Percentiles rank a stretch among this genome's conserved stretches.
Conservation (phyloP, 345 rosid species). For the Citrus mangshanensis region DNA sequence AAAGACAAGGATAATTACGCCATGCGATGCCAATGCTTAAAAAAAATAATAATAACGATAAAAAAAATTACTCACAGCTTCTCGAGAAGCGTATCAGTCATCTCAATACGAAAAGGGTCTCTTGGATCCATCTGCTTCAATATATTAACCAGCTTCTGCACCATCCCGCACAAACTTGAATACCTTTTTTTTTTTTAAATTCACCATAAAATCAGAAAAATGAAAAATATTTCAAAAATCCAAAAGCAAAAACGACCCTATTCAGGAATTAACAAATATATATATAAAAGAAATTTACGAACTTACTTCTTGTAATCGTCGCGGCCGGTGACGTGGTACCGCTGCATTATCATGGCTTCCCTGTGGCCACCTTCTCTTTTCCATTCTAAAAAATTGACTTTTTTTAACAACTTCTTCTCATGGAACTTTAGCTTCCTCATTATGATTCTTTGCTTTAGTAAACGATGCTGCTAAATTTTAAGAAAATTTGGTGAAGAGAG, state of each 20-base stretch:
- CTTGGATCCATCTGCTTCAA: conserved; percentile 82
- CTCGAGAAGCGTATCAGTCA: conserved; percentile 80
- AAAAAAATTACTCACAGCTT: conserved; percentile 58
- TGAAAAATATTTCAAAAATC: neutral
- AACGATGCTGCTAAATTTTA: neutral
- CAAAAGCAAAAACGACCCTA: neutral
- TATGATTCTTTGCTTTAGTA: neutral
- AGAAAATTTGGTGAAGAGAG: too few species aligned
- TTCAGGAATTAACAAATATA: neutral
- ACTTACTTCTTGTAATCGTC: conserved; percentile 91
- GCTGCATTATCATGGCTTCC: conserved; percentile 56
- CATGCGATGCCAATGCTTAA: too few species aligned
- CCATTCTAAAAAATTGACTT: conserved; percentile 74
- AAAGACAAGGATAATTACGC: too few species aligned
- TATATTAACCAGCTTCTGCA: conserved; percentile 72
- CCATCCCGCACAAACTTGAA: conserved; percentile 74
- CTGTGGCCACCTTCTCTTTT: conserved; percentile 79
- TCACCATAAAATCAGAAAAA: neutral
- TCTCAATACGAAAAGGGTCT: conserved; percentile 80
- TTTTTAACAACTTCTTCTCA: conserved; percentile 75
- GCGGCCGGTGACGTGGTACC: conserved; percentile 66
- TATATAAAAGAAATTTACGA: neutral
- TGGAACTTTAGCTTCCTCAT: conserved; percentile 74
- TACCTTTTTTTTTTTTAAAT: conserved; percentile 38
- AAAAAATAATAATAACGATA: neutral